Percentiles rank a stretch among this genome's conserved stretches.
phyloP scores from a whole-genome alignment of 148 eudicot genomes.

The Simmondsia chinensis region DNA sequence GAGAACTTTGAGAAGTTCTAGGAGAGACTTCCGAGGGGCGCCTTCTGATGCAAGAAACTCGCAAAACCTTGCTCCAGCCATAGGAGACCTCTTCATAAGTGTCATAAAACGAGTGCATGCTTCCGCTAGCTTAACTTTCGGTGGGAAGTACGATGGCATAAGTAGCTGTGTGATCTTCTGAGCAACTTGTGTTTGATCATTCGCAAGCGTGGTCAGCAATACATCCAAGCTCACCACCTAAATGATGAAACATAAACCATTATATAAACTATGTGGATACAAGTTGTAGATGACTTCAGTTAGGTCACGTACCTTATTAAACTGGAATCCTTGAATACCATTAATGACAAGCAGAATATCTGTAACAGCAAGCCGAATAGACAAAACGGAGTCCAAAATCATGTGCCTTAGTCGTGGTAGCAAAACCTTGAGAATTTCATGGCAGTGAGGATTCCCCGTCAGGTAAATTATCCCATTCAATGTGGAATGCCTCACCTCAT shows the following conservation, averaged over 20 bases:
- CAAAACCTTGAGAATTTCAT: conserved; percentile 86
- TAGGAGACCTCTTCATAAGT: conserved; percentile 75
- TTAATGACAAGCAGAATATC: conserved; percentile 65
- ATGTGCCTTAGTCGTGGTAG: conserved; percentile 66
- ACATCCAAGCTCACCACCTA: conserved; percentile 67
- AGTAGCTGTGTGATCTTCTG: conserved; percentile 75
- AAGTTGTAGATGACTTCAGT: background rate
- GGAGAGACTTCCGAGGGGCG: conserved; percentile 57
- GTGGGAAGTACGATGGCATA: conserved; percentile 86
- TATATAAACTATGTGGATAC: background rate
- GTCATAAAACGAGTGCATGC: conserved; percentile 77
- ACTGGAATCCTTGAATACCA: conserved; percentile 69
- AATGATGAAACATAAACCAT: background rate
- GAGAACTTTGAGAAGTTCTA: conserved; percentile 50
- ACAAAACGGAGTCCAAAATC: conserved; percentile 50
- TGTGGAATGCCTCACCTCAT: conserved; percentile 82
- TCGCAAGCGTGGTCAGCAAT: conserved; percentile 54
- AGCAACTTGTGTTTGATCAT: conserved; percentile 74
- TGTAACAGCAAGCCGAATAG: conserved; percentile 55
- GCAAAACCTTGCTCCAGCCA: conserved; percentile 90
- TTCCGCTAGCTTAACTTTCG: conserved; percentile 49
- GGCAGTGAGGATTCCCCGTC: conserved; percentile 88
- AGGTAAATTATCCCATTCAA: conserved; percentile 74
- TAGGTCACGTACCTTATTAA: conserved; percentile 57
- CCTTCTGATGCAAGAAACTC: conserved; percentile 77